Conservation (phyloP, 2,329 filamentous ascomycete species). For the Pleurostoma richardsiae region DNA sequence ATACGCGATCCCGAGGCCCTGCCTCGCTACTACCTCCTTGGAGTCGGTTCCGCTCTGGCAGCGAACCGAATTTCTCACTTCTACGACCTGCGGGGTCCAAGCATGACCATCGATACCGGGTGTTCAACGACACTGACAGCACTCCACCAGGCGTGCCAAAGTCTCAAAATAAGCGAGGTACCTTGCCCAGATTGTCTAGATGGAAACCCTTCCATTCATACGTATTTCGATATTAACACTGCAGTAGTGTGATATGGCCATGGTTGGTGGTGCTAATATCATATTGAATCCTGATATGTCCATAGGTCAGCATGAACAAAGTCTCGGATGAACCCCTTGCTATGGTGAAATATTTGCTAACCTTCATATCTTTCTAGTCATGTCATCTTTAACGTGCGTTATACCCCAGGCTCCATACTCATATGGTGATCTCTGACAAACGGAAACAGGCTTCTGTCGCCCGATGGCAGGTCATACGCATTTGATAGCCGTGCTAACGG, state of each 20-base stretch:
- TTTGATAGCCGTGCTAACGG: slow-evolving; percentile 6
- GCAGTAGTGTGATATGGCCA: slow-evolving; percentile 5
- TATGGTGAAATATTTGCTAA: too few relatives aligned
- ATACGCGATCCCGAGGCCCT: slow-evolving; percentile 16
- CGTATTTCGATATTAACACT: too few relatives aligned
- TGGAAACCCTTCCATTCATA: too few relatives aligned
- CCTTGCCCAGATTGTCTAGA: too few relatives aligned
- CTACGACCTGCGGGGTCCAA: slow-evolving; percentile 31
- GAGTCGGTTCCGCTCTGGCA: slow-evolving; percentile 25
- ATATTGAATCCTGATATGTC: slow-evolving; percentile 13
- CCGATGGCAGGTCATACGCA: slow-evolving; percentile 4
- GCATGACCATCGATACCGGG: slow-evolving; percentile 39
- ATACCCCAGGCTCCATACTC: too few relatives aligned
- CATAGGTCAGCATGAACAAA: neutral
- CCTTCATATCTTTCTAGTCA: too few relatives aligned
- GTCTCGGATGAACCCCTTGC: too few relatives aligned
- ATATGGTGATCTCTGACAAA: neutral
- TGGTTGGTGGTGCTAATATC: slow-evolving; percentile 16
- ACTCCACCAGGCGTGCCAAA: slow-evolving; percentile 5
- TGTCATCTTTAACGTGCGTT: too few relatives aligned
- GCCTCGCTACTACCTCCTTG: slow-evolving; percentile 25
- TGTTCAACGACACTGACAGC: slow-evolving; percentile 36
- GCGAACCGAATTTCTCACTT: slow-evolving; percentile 35
- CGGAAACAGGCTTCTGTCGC: slow-evolving; percentile 5
- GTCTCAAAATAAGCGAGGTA: slow-evolving; percentile 3